These are phyloP conservation scores for Biscogniauxia marginata DNA, from an alignment of 2,329 filamentous ascomycete genomes.

Conservation along the genomic window DNA sequence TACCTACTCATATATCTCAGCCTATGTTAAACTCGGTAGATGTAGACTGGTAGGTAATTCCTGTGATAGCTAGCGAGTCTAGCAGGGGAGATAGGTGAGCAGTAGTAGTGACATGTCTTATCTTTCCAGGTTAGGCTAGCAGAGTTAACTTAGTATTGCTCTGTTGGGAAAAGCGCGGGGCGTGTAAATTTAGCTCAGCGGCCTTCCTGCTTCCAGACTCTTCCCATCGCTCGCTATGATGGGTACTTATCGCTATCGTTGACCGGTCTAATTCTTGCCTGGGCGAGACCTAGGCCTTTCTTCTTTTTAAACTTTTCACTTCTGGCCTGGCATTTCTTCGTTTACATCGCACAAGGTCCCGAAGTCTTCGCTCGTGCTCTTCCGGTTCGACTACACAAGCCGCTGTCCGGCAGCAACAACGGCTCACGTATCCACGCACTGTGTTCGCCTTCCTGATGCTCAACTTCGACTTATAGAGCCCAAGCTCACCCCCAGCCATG, in stretches of 20 bases:
- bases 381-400: too few species aligned
- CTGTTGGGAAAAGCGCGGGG: not conserved
- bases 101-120: not conserved
- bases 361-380: too few species aligned
- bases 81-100: not conserved
- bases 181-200: not conserved
- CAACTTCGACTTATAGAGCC: constrained; percentile 13
- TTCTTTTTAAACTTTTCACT: not conserved
- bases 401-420: too few species aligned
- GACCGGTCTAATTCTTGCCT: not conserved
- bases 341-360: too few species aligned
- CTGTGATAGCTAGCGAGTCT: not conserved
- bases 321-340: too few species aligned
- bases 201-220: not conserved
- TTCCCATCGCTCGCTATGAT: not conserved
- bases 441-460: constrained; percentile 12
- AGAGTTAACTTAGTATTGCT: not conserved
- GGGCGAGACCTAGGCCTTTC: not conserved
- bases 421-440: constrained; percentile 3
- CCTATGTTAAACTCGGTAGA: not conserved
- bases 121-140: not conserved
- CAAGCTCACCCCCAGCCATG: constrained; percentile 36
- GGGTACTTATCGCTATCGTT: not conserved
- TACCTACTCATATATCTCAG: not conserved
- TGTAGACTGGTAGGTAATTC: not conserved